phyloP scores from a whole-genome alignment of 1,284 basidiomycete species.

The Cerrena zonata region DNA sequence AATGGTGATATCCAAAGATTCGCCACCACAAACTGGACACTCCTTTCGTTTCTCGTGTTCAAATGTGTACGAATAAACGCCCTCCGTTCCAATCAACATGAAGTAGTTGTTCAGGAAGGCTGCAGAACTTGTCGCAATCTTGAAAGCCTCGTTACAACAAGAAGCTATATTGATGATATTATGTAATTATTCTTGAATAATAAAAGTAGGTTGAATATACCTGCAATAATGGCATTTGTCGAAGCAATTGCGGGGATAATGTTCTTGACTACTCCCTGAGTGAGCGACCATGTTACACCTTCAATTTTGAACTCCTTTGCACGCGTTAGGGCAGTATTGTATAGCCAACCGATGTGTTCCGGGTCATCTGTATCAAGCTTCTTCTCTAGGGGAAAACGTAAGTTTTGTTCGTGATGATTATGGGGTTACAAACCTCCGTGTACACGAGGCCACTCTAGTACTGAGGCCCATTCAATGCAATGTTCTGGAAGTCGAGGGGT shows the following conservation, averaged over 20 bases:
- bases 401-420: neutral
- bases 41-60: slow-evolving; percentile 88
- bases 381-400: slow-evolving; percentile 54
- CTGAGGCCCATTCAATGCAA: slow-evolving; percentile 99
- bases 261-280: slow-evolving; percentile 98
- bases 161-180: slow-evolving; percentile 53
- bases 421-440: slow-evolving; percentile 61
- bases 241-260: slow-evolving; percentile 98
- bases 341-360: slow-evolving; percentile 94
- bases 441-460: slow-evolving; percentile 95
- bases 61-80: slow-evolving; percentile 96
- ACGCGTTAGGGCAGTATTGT: slow-evolving; percentile 70
- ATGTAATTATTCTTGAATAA: neutral
- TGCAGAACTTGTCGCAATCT: slow-evolving; percentile 92
- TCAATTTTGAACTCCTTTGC: slow-evolving; percentile 93
- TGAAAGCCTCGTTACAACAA: slow-evolving; percentile 99
- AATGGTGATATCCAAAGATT: slow-evolving; percentile 69
- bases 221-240: slow-evolving; percentile 93
- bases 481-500: slow-evolving; percentile 97
- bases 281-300: slow-evolving; percentile 95
- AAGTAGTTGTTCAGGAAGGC: slow-evolving; percentile 98
- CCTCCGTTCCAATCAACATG: slow-evolving; percentile 93
- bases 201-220: slow-evolving; percentile 35
- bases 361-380: slow-evolving; percentile 95
- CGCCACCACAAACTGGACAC: slow-evolving; percentile 96